A percentile compares a stretch with the other conserved stretches of the same genome.
Conservation (phyloP, 2,329 filamentous ascomycete species). For the Helminthosporium solani region DNA sequence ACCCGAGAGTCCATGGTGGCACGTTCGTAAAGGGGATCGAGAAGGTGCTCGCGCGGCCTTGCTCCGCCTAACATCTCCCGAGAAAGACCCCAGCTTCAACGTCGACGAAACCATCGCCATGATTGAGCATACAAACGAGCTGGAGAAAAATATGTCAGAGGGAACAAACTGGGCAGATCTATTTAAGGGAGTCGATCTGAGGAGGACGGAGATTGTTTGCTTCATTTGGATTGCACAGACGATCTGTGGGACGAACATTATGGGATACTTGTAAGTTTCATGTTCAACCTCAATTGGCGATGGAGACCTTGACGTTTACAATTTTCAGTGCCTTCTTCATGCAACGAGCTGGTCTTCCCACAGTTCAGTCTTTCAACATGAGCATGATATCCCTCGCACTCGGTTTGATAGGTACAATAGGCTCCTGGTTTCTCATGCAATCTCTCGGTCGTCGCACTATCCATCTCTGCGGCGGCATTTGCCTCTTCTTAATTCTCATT, state of each 20-base stretch:
- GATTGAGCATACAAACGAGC: constrained; percentile 83
- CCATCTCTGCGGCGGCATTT: constrained; percentile 67
- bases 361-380: constrained; percentile 46
- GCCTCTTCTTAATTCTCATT: constrained; percentile 64
- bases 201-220: constrained; percentile 71
- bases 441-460: constrained; percentile 73
- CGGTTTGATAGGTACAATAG: constrained; percentile 74
- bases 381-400: constrained; percentile 58
- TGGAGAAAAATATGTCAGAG: constrained; percentile 68
- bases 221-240: constrained; percentile 44
- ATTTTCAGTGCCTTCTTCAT: constrained; percentile 47
- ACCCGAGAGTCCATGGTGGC: constrained; percentile 71
- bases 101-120: constrained; percentile 66
- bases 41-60: constrained; percentile 66
- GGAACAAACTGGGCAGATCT: constrained; percentile 77
- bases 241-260: constrained; percentile 46
- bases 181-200: constrained; percentile 73
- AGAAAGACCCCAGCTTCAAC: constrained; percentile 58
- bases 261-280: constrained; percentile 45
- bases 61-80: constrained; percentile 62
- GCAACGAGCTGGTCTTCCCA: constrained; percentile 46
- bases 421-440: constrained; percentile 79
- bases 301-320: constrained; percentile 6
- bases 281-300: not conserved
- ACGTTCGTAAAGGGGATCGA: constrained; percentile 63